Conservation (phyloP, 2,329 filamentous ascomycete species). For the Teratosphaeria epicoccoides region DNA sequence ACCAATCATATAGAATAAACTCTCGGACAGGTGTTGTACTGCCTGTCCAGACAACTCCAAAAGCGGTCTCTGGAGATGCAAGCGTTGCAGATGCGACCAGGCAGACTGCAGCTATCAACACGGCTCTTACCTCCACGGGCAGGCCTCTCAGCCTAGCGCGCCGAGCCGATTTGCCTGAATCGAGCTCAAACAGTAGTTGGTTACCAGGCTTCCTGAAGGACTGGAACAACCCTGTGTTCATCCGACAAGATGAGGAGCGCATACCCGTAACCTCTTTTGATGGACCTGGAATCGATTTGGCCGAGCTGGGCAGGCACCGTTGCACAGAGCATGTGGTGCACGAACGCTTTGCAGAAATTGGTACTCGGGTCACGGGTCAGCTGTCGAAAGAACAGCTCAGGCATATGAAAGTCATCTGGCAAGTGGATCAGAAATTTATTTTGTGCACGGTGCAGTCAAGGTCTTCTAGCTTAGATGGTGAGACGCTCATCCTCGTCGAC, state of each 20-base stretch:
- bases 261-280: conserved; percentile 15
- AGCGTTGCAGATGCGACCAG: background rate
- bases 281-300: conserved; percentile 11
- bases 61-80: background rate
- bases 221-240: conserved; percentile 72
- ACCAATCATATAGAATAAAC: conserved; percentile 42
- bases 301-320: conserved; percentile 5
- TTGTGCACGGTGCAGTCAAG: conserved; percentile 47
- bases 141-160: conserved; percentile 26
- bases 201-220: conserved; percentile 48
- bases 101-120: conserved; percentile 15
- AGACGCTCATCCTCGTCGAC: conserved; percentile 64
- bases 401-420: conserved; percentile 57
- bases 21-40: conserved; percentile 42
- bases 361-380: conserved; percentile 14
- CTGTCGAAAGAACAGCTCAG: conserved; percentile 54
- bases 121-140: conserved; percentile 16
- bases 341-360: conserved; percentile 4
- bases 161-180: conserved; percentile 2
- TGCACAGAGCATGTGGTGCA: conserved; percentile 5
- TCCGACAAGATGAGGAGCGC: conserved; percentile 25
- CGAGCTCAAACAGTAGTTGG: conserved; percentile 36
- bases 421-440: conserved; percentile 87
- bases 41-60: background rate
- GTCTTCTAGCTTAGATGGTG: conserved; percentile 5